Conservation (phyloP, 169 alveolate genomes). For the Eimeria necatrix region DNA sequence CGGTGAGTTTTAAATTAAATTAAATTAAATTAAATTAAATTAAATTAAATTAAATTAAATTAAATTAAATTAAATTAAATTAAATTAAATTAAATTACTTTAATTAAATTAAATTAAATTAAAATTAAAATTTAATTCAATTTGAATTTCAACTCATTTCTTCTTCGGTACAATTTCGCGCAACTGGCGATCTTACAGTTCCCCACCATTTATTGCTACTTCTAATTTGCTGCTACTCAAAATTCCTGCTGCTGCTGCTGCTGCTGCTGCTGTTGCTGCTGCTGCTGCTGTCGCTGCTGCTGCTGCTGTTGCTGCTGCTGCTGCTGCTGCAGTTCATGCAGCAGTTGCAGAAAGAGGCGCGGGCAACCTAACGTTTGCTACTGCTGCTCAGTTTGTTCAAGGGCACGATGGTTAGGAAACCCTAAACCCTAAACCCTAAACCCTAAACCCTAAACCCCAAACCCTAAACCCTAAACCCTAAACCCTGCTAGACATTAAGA, state of each 20-base stretch:
- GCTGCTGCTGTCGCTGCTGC: too few relatives aligned
- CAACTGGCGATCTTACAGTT: not conserved
- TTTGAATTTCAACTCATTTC: too few relatives aligned
- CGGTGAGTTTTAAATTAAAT: constrained; percentile 20
- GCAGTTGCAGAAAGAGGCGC: not conserved
- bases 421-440: too few relatives aligned
- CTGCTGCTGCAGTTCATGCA: not conserved
- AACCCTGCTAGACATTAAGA: not conserved
- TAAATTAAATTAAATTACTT: too few relatives aligned
- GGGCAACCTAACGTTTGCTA: not conserved
- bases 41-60: too few relatives aligned
- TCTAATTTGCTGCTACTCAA: not conserved
- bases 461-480: not conserved
- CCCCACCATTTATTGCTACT: not conserved
- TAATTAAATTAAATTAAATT: too few relatives aligned
- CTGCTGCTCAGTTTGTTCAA: not conserved
- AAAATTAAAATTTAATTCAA: too few relatives aligned
- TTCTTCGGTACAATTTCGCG: too few relatives aligned
- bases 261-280: too few relatives aligned
- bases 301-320: too few relatives aligned
- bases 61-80: too few relatives aligned
- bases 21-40: too few relatives aligned
- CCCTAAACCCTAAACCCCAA: not conserved
- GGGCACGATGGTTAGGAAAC: not conserved
- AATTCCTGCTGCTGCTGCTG: not conserved